Percentiles rank a stretch among this genome's conserved stretches.
These are phyloP conservation scores for Cordyceps javanica DNA, from an alignment of 2,329 filamentous ascomycete species.

Conservation along the genomic window DNA sequence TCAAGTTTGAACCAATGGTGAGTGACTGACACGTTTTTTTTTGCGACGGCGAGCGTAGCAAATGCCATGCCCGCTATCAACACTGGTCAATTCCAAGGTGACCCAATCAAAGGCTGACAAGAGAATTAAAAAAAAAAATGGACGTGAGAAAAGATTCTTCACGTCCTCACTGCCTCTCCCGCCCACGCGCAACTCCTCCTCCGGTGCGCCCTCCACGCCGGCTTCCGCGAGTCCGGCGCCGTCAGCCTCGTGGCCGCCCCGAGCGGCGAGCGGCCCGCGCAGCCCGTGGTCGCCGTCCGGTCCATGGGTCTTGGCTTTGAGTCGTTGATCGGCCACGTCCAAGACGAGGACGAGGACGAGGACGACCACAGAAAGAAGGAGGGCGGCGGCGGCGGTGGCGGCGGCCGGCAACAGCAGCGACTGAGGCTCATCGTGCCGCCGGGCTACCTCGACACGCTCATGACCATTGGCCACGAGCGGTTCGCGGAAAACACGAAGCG, in stretches of 20 bases:
- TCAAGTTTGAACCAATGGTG: conserved; percentile 96
- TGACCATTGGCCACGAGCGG: conserved; percentile 66
- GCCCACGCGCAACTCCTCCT: conserved; percentile 70
- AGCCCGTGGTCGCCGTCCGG: conserved; percentile 77
- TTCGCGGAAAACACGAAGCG: conserved; percentile 64
- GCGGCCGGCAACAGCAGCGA: too few relatives aligned
- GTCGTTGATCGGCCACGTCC: conserved; percentile 62
- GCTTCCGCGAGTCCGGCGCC: conserved; percentile 86
- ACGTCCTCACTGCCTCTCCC: conserved; percentile 72
- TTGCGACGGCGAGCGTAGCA: background rate
- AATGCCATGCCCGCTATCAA: background rate
- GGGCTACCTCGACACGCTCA: conserved; percentile 60
- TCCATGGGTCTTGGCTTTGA: conserved; percentile 79
- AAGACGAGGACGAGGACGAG: too few relatives aligned
- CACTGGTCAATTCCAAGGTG: too few relatives aligned
- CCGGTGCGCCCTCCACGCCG: conserved; percentile 68
- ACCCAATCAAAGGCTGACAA: background rate
- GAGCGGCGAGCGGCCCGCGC: conserved; percentile 29
- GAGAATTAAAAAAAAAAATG: too few relatives aligned
- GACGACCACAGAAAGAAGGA: too few relatives aligned
- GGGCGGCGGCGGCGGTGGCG: conserved; percentile 27
- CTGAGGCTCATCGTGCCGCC: conserved; percentile 55
- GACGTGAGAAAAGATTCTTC: conserved; percentile 62
- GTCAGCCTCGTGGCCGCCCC: conserved; percentile 53
- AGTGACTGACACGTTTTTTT: conserved; percentile 22